Evolutionary conservation across 768 basidiomycete genomes (phyloP).

Genomic region (Suillus placidus): DNA sequence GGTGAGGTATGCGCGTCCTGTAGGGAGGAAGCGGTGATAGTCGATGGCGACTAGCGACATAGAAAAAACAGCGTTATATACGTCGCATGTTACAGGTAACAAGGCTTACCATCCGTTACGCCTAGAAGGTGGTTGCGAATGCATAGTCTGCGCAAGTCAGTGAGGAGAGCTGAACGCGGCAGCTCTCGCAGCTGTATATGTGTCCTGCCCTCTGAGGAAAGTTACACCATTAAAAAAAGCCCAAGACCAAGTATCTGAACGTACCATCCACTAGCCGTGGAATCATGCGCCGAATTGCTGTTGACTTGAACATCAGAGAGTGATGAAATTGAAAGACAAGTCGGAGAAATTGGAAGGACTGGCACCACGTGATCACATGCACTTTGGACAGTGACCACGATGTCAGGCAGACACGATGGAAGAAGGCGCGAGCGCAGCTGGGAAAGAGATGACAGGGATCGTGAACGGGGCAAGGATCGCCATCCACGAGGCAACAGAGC

Average conservation of each 20-base stretch:
- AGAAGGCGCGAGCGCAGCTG: slow-evolving; percentile 66
- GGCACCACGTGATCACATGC: slow-evolving; percentile 29
- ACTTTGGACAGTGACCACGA: slow-evolving; percentile 40
- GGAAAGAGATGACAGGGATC: slow-evolving; percentile 51
- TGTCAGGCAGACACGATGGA: slow-evolving; percentile 61
- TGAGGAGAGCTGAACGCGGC: slow-evolving; percentile 53
- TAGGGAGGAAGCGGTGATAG: slow-evolving; percentile 63
- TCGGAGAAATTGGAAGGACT: not conserved
- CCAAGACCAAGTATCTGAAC: slow-evolving; percentile 9
- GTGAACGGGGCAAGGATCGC: slow-evolving; percentile 51
- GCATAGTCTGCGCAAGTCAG: slow-evolving; percentile 55
- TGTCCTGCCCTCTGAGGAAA: slow-evolving; percentile 26
- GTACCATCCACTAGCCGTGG: slow-evolving; percentile 19
- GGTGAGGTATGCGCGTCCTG: slow-evolving; percentile 59
- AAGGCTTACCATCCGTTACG: slow-evolving; percentile 41
- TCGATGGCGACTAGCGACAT: slow-evolving; percentile 54
- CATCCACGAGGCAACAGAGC: slow-evolving; percentile 40
- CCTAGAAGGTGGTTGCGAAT: slow-evolving; percentile 45
- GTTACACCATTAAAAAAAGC: not conserved
- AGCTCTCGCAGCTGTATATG: slow-evolving; percentile 54
- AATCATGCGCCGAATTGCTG: slow-evolving; percentile 22
- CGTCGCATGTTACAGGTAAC: not conserved
- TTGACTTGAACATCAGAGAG: slow-evolving; percentile 20
- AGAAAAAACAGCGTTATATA: not conserved
- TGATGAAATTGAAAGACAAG: not conserved